Conservation (phyloP, 139 green algal genomes). For the Coelastrella sp. region DNA sequence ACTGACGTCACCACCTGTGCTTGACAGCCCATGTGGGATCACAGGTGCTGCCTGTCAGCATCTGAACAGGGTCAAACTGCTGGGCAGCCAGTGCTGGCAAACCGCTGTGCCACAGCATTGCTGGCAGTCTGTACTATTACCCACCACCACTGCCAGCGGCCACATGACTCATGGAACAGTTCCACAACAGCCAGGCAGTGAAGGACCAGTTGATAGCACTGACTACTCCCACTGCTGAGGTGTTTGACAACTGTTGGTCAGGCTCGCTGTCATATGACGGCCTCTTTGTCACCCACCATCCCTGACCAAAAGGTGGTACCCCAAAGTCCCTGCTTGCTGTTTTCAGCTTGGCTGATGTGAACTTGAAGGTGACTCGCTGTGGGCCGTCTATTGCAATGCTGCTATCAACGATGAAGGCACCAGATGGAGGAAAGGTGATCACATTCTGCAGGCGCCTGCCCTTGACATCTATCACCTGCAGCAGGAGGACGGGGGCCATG, state of each 20-base stretch:
- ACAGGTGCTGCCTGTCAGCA: background rate
- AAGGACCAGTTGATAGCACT: no score
- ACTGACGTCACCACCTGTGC: no score
- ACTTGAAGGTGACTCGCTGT: conserved; percentile 78
- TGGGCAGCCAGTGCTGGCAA: background rate
- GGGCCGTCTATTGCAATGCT: conserved; percentile 46
- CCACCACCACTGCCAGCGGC: no score
- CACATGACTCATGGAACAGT: no score
- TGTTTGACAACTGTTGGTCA: background rate
- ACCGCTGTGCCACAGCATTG: no score
- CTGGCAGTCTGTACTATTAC: no score
- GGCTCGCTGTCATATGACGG: background rate
- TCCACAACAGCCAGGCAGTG: no score
- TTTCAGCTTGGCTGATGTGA: conserved; percentile 72
- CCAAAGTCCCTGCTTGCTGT: conserved; percentile 56
- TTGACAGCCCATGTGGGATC: no score
- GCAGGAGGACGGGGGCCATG: no score
- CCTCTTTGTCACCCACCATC: background rate
- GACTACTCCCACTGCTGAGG: no score
- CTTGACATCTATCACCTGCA: conserved; percentile 86
- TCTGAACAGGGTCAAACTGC: background rate
- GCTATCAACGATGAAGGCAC: conserved; percentile 83
- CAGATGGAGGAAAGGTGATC: conserved; percentile 89
- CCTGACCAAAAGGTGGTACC: conserved; percentile 84
- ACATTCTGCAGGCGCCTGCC: conserved; percentile 82